phyloP scores from a whole-genome alignment of 192 early-diverging fungal species.

The Coemansia sp. region DNA sequence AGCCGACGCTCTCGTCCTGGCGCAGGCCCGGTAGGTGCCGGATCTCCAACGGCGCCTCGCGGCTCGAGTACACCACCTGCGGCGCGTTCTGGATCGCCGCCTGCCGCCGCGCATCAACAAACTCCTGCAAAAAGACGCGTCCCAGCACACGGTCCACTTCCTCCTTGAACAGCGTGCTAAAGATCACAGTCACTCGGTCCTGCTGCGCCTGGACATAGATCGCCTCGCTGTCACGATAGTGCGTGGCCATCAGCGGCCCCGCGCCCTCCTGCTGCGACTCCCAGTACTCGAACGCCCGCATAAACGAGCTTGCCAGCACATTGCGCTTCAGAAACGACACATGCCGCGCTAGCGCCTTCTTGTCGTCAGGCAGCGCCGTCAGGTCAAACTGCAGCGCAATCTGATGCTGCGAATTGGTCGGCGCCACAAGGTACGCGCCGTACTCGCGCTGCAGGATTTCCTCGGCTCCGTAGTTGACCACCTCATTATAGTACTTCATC shows the following conservation, averaged over 20 bases:
- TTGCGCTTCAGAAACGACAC: constrained; percentile 91
- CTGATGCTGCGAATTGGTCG: constrained; percentile 65
- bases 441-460: constrained; percentile 82
- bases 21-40: constrained; percentile 62
- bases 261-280: constrained; percentile 68
- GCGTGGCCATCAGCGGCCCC: constrained; percentile 79
- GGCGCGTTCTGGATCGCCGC: constrained; percentile 90
- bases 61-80: constrained; percentile 85
- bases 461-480: constrained; percentile 73
- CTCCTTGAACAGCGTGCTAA: constrained; percentile 94
- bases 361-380: constrained; percentile 66
- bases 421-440: constrained; percentile 56
- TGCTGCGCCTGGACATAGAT: constrained; percentile 85
- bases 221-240: constrained; percentile 91
- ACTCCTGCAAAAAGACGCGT: constrained; percentile 97
- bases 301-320: constrained; percentile 88
- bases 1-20: constrained; percentile 84
- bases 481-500: constrained; percentile 80
- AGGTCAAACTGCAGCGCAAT: constrained; percentile 80
- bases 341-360: constrained; percentile 70
- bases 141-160: constrained; percentile 95
- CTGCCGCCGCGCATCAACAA: constrained; percentile 94
- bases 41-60: constrained; percentile 93
- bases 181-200: constrained; percentile 97
- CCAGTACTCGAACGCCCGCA: constrained; percentile 80